Base-by-base conservation (phyloP, 75 land plant species). In the Adiantum capillusveneris region DNA sequence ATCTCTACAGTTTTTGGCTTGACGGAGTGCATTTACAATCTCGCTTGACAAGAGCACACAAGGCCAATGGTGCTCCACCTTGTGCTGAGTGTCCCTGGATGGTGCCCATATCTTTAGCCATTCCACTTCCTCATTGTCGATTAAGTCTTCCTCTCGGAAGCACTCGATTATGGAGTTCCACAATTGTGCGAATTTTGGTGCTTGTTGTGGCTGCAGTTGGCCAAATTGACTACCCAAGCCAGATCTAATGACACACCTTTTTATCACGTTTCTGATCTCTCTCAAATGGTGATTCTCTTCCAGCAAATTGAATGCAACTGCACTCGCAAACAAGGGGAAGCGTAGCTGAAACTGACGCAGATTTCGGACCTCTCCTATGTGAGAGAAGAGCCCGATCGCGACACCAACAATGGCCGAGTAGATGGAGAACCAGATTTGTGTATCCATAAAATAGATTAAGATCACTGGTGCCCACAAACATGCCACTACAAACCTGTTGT, bases 261-360 rank as follows among this genome's bases (percentile, higher is more conserved):
- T 70, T 46, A 87, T 62, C 1, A 74, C 65, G 61, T 87, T 81
- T 16, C 66, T 67, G 11, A 88, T 61, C 57, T 64, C 73, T 62
- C 55, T 76, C 30, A 43, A 34, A 3, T 5, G 9, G 37, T 66
- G 79, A 62, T 88, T 89, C 72, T 84, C 85, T 12, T 94, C 94
- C 84, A 82, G 78, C 7, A 91, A 73, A 68, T 84, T 82, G 61
- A 91, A 88, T 60, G 85, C 84, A 55, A 82, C 77, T 11, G 97
- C 94, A 67, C 88, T 84, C 6, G 94, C 89, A 68, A 91, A 91
- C 65, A 88, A 85, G 82, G 81, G 97, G 62, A 91, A 91, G 45
- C 97, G 73, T 51, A 85, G 58, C 60, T 81, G 65, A 60, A 92
- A 57, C 65, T 92, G 97, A 34, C 74, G 64, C 7, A 85, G 74